Evolutionary conservation across 805 yeast species (phyloP).

Genomic region (Myxozyma neglecta): DNA sequence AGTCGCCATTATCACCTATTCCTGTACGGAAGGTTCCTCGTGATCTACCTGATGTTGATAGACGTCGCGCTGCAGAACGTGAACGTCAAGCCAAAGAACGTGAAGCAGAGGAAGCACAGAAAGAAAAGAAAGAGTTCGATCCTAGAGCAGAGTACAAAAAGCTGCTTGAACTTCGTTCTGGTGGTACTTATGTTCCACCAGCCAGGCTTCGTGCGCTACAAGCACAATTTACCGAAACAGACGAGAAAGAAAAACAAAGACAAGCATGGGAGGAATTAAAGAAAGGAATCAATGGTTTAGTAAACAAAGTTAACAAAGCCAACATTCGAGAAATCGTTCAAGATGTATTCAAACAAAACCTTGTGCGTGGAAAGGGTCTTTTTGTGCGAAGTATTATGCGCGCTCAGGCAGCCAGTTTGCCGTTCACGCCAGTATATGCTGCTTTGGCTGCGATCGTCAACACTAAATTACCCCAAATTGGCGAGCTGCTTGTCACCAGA

Average conservation of each 20-base stretch:
- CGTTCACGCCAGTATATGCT: constrained; percentile 54
- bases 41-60: constrained; percentile 33
- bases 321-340: constrained; percentile 53
- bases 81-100: constrained; percentile 25
- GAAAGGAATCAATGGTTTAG: constrained; percentile 48
- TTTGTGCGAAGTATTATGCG: constrained; percentile 59
- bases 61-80: constrained; percentile 34
- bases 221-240: constrained; percentile 40
- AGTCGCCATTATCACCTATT: background rate
- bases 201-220: constrained; percentile 50
- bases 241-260: constrained; percentile 50
- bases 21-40: constrained; percentile 4
- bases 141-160: constrained; percentile 43
- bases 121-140: constrained; percentile 25
- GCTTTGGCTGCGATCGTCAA: constrained; percentile 61
- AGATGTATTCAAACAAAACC: constrained; percentile 56
- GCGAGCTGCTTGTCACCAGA: constrained; percentile 56
- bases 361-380: constrained; percentile 62
- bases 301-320: constrained; percentile 48
- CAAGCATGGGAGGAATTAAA: constrained; percentile 58
- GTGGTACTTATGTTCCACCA: constrained; percentile 57
- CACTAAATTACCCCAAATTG: constrained; percentile 67
- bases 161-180: constrained; percentile 44
- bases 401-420: constrained; percentile 48
- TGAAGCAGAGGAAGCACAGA: constrained; percentile 27